A percentile compares a stretch with the other conserved stretches of the same genome.
Conservation (phyloP, 2,329 filamentous ascomycete genomes). For the Trichoderma breve region DNA sequence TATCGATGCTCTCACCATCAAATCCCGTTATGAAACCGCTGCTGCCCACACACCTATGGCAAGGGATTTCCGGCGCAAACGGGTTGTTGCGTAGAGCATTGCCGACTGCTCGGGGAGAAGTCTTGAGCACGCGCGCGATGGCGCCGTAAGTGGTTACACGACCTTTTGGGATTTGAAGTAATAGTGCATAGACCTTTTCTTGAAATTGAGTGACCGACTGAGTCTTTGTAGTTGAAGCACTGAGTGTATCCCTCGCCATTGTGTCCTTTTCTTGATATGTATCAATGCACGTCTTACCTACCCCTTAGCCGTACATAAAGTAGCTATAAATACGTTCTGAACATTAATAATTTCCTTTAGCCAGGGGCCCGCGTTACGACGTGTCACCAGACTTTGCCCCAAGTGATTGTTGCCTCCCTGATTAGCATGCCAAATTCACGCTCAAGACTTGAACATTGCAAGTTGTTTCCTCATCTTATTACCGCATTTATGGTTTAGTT, state of each 20-base stretch:
- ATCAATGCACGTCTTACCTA: not conserved
- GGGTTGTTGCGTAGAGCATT: not conserved
- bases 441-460: not conserved
- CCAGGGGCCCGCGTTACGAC: not conserved
- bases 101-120: not conserved
- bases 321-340: not conserved
- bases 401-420: not conserved
- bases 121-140: not conserved
- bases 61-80: not conserved
- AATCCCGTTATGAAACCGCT: not conserved
- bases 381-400: too few species aligned
- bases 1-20: not conserved
- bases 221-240: not conserved
- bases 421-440: not conserved
- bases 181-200: not conserved
- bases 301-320: not conserved
- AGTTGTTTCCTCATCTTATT: constrained; percentile 5
- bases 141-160: not conserved
- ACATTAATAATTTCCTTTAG: not conserved
- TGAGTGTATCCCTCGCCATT: not conserved
- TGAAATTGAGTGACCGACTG: not conserved
- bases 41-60: constrained; percentile 1
- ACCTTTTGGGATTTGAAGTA: not conserved
- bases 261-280: not conserved
- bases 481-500: not conserved